Conservation (phyloP, 73 alveolate species). For the Effrenium voratum region DNA sequence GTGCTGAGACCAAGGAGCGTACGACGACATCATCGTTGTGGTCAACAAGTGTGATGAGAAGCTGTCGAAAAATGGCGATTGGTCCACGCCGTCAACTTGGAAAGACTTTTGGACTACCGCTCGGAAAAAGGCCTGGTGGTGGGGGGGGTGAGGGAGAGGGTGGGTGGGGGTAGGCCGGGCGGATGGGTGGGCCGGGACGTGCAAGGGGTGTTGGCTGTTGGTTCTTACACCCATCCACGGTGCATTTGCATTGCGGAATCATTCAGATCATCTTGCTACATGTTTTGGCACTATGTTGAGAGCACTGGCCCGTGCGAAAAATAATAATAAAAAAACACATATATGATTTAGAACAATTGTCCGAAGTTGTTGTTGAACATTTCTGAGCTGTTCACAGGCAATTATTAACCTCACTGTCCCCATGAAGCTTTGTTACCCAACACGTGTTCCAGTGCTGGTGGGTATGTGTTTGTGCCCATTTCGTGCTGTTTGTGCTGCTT, state of each 20-base stretch:
- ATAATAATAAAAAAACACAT: too few species aligned
- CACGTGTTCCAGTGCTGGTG: too few species aligned
- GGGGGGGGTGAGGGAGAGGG: neutral
- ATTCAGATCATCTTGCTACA: too few species aligned
- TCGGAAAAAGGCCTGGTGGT: neutral
- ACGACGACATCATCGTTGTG: conserved; percentile 38
- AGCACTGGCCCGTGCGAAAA: too few species aligned
- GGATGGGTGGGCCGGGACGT: neutral
- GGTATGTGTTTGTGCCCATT: too few species aligned
- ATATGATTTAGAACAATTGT: too few species aligned
- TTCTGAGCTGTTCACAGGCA: too few species aligned
- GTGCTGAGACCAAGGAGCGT: neutral
- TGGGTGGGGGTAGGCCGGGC: neutral
- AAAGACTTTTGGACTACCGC: conserved; percentile 19
- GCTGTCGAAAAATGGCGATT: conserved; percentile 43
- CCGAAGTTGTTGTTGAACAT: too few species aligned
- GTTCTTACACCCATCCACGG: neutral
- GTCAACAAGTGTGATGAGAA: conserved; percentile 68
- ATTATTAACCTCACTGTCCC: too few species aligned
- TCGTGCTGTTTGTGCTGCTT: too few species aligned
- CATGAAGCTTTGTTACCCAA: too few species aligned
- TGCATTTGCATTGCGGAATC: neutral
- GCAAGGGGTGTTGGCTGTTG: neutral
- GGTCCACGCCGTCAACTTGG: conserved; percentile 27
- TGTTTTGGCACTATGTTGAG: neutral